phyloP scores from a whole-genome alignment of 2,329 filamentous ascomycete species.

The Ascochyta fabae region DNA sequence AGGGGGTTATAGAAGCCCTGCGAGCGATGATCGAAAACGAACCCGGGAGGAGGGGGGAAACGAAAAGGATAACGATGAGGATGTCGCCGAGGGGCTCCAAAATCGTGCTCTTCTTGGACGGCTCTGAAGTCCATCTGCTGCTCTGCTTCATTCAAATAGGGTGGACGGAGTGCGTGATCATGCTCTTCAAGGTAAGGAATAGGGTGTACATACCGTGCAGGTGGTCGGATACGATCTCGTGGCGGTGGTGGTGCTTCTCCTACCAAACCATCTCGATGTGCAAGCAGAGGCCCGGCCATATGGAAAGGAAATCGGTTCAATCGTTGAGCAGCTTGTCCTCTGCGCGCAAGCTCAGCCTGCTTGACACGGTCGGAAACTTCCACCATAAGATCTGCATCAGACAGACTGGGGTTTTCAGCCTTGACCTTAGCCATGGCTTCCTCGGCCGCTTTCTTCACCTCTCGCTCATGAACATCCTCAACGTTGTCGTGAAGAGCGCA shows the following conservation, averaged over 20 bases:
- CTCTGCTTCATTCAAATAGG: background rate
- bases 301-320: constrained; percentile 29
- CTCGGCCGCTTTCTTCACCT: constrained; percentile 68
- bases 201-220: constrained; percentile 2
- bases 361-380: constrained; percentile 61
- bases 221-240: background rate
- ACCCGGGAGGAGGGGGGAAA: background rate
- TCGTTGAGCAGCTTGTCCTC: constrained; percentile 20
- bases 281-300: constrained; percentile 29
- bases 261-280: constrained; percentile 3
- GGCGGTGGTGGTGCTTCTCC: background rate
- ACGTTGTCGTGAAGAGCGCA: constrained; percentile 73
- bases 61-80: background rate
- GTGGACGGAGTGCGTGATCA: background rate
- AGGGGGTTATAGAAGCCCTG: background rate
- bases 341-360: constrained; percentile 38
- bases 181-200: background rate
- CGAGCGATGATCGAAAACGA: background rate
- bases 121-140: background rate
- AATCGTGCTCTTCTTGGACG: background rate
- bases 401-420: constrained; percentile 67
- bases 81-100: background rate
- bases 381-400: constrained; percentile 64
- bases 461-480: constrained; percentile 66
- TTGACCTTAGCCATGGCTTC: constrained; percentile 62